Base-by-base conservation (phyloP, 768 basidiomycete genomes). In the Tulasnella sp. region DNA sequence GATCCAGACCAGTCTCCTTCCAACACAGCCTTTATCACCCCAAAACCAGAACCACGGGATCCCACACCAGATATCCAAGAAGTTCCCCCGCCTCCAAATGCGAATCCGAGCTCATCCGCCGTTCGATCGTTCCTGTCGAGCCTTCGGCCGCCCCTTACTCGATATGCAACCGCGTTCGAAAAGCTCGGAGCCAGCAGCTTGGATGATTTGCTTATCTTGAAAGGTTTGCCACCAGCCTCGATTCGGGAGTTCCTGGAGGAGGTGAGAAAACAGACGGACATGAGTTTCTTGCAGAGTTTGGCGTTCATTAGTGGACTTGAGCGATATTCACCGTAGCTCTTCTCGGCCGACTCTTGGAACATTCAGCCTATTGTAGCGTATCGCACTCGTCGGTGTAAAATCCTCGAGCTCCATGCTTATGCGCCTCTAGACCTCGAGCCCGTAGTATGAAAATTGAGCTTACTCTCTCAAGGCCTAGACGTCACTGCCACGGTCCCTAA, bases 21-120 rank as follows among this genome's bases (percentile, higher is more conserved):
- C 64, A 54, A 54, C 64, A 37, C 64, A 69, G 64, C 64, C 64
- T 22, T 31, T 37, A 69, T 69, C 64, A 37, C n/a, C n/a, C 28
- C 64, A 31, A 69, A 69, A 37, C 64, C 64, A 5, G 64, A 69
- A 11, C 64, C 64, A 5, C 64, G 28, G 64, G 64, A 28, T 69
- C 64, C 28, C 24, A 31, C 64, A n/a, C 64, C 24, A 28, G 64
- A 69, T 18, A 34, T 37, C n/a, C 31, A 69, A 69, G 64, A 69
- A 69, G 16, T 69, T 16, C 31, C 64, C 64, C 31, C 64, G 28
- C 64, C 14, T 31, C 34, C 64, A 24, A 69, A 6, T 14, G 64
- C 64, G 24, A 54, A n/a, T 54, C 54, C 54, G 64, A 34, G 14
- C 64, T 16, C 31, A 34, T 16, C 34, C 31, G 16, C 12, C 64